Percentiles rank a stretch among this genome's conserved stretches.
Evolutionary conservation across 2,329 filamentous ascomycete genomes (phyloP).

Genomic region (Xylaria sp.): DNA sequence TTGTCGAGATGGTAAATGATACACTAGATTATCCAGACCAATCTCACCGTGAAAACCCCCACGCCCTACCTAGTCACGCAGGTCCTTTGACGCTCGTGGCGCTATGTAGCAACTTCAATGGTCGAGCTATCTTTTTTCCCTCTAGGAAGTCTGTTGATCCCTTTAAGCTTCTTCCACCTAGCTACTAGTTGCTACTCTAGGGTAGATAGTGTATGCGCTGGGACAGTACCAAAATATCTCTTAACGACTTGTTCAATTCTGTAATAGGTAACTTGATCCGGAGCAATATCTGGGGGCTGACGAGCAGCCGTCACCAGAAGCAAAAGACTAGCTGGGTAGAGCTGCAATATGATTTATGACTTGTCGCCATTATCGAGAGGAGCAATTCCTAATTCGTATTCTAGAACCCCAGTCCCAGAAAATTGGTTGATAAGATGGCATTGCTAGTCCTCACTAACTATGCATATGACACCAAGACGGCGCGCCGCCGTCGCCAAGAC

Average conservation of each 20-base stretch:
- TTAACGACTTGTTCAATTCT: conserved; percentile 1
- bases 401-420: not conserved
- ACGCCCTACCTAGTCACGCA: conserved; percentile 32
- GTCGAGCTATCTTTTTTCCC: not conserved
- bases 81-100: conserved; percentile 2
- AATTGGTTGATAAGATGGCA: conserved; percentile 12
- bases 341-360: not conserved
- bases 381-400: not conserved
- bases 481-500: conserved; percentile 16
- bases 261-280: conserved; percentile 34
- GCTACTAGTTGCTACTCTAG: not conserved
- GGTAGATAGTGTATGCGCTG: not conserved
- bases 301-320: conserved; percentile 8
- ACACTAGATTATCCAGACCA: conserved; percentile 13
- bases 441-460: conserved; percentile 7
- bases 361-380: not conserved
- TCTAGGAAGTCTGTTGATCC: conserved; percentile 3
- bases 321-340: not conserved
- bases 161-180: conserved; percentile 4
- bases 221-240: conserved; percentile 3
- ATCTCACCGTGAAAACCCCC: conserved; percentile 30
- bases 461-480: not conserved
- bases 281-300: conserved; percentile 17
- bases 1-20: conserved; percentile 17
- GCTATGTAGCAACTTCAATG: not conserved